Base-by-base conservation (phyloP, 2,329 filamentous ascomycete genomes). In the Arachnomyces sp. region DNA sequence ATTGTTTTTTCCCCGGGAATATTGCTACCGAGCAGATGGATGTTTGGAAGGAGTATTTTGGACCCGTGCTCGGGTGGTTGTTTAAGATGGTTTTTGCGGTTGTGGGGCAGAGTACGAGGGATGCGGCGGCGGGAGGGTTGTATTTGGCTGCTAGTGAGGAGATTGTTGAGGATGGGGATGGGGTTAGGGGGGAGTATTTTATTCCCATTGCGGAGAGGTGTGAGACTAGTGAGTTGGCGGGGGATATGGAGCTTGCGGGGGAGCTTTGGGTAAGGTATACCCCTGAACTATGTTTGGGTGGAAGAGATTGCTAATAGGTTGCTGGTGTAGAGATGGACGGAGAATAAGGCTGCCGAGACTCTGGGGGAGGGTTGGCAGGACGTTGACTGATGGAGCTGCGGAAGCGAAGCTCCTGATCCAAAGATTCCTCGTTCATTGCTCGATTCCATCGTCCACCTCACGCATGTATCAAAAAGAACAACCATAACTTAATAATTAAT, bases 131-230 rank as follows among this genome's bases (percentile, higher is more conserved):
- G 7, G 58, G 52, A 6, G 56, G 51, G 8, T 33, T 62, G 25
- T 61, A 53, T 48, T 43, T 61, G 25, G 52, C 53, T 13, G 36
- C 57, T 9, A 56, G 51, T 40, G 36, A 34, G 2, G 49, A 55
- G 11, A 46, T 61, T 4, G 38, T 32, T 9, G 42, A 44, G 13
- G 20, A 25, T 25, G 38, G 45, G 13, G 38, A 52, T 8, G 38
- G 38, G 14, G 28, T 48, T 12, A 51, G 51, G 25, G 64, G 61
- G 1, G 49, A 48, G 31, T 66, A 64, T 38, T 67, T 64, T 36
- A 54, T 63, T 32, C 63, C 64, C 7, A 53, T 64, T 30, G 62
- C 55, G 4, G 53, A 46, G n/a, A 40, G 45, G 28, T 51, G 49
- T 34, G 44, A 49, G 33, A 49, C 52, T 9, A 59, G 52, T 32